Percentiles rank a stretch among this genome's conserved stretches.
These are phyloP conservation scores for Clarireedia sp. DNA, from an alignment of 2,329 filamentous ascomycete species.

Conservation along the genomic window DNA sequence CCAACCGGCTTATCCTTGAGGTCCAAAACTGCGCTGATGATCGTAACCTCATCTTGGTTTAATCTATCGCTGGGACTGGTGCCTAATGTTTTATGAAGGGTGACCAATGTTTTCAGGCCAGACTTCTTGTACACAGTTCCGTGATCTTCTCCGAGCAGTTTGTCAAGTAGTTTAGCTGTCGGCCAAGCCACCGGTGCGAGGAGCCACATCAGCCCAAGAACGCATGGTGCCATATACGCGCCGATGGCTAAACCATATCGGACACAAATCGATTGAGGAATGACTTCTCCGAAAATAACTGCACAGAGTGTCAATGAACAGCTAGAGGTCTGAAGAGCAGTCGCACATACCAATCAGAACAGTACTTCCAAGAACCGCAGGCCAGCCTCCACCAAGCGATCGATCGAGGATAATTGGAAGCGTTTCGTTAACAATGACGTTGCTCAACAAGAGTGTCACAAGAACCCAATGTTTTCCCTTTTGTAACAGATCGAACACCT, in stretches of 20 bases:
- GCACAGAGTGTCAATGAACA: conserved; percentile 5
- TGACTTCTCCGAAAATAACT: conserved; percentile 98
- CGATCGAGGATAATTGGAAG: conserved; percentile 91
- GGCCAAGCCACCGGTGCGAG: conserved; percentile 88
- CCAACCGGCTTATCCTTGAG: conserved; percentile 93
- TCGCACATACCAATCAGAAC: conserved; percentile 71
- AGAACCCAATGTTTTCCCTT: conserved; percentile 97
- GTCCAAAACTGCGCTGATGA: conserved; percentile 93
- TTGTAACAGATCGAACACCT: conserved; percentile 71
- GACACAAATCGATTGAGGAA: conserved; percentile 93
- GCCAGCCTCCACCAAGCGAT: conserved; percentile 88
- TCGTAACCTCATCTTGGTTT: conserved; percentile 96
- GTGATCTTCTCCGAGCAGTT: conserved; percentile 86
- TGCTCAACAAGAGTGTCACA: conserved; percentile 86
- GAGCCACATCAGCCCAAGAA: conserved; percentile 84
- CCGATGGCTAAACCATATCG: conserved; percentile 93
- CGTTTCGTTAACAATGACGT: conserved; percentile 97
- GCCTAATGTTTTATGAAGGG: conserved; percentile 85
- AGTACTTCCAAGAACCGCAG: conserved; percentile 88
- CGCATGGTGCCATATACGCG: conserved; percentile 83
- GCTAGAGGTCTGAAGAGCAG: neutral
- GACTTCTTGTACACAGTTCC: conserved; percentile 98
- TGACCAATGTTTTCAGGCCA: conserved; percentile 91
- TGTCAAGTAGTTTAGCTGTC: conserved; percentile 90
- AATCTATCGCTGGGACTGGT: conserved; percentile 75